Percentiles rank a stretch among this genome's conserved stretches.
Conservation (phyloP, 73 alveolate genomes). For the Paramecium octaurelia region DNA sequence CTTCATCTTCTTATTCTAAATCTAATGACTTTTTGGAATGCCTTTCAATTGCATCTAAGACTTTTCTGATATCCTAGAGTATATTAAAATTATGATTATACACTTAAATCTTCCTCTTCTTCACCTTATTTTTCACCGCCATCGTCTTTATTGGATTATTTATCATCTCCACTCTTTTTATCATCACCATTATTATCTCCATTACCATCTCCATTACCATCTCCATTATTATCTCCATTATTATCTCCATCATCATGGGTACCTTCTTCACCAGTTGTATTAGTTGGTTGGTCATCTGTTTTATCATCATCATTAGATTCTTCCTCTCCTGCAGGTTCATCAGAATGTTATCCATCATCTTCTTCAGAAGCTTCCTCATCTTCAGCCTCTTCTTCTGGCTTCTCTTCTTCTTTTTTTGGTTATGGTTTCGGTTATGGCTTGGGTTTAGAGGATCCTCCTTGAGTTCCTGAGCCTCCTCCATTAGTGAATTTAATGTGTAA, state of each 20-base stretch:
- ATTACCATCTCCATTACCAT: neutral
- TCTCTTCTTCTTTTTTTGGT: neutral
- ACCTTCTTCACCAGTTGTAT: neutral
- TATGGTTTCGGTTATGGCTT: neutral
- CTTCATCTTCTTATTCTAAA: slow-evolving; percentile 34
- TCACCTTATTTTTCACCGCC: neutral
- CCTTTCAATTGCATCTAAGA: slow-evolving; percentile 31
- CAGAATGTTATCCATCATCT: neutral
- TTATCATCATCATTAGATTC: neutral
- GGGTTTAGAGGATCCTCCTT: neutral
- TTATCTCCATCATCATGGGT: neutral
- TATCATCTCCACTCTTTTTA: neutral
- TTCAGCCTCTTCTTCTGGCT: neutral
- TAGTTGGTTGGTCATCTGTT: neutral
- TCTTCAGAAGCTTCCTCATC: neutral
- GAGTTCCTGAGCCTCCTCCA: slow-evolving; percentile 10
- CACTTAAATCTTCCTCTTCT: slow-evolving; percentile 20
- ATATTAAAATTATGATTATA: neutral
- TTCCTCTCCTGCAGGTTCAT: neutral
- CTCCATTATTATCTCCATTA: neutral
- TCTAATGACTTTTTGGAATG: slow-evolving; percentile 8
- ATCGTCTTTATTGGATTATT: neutral
- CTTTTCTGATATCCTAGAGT: slow-evolving; percentile 2
- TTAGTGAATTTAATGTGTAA: neutral
- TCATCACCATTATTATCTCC: neutral